Evolutionary conservation across 2,329 filamentous ascomycete genomes (phyloP), one percentile per base, ranked within the genome.

Genomic region (Paecilomyces sp.): DNA sequence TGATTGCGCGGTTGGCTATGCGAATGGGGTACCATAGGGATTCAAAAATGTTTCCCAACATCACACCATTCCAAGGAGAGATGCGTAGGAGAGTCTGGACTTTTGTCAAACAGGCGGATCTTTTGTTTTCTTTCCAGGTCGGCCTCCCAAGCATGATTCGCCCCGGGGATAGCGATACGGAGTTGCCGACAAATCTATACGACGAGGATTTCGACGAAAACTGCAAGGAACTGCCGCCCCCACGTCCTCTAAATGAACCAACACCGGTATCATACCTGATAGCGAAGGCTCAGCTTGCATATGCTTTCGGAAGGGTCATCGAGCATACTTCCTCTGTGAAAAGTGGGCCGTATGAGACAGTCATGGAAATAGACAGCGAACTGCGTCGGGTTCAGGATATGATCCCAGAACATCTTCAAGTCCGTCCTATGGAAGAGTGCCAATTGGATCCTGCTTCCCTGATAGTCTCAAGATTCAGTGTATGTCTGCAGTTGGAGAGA

Each of bases 401-500:
- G 59, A 83, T 96, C 56, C 91, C 94, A 0, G 88, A 90, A 2
- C 89, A 96, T 72, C 80, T 97, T 33, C 88, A 86, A 66, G 80
- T 96, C 65, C 86, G 88, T 33, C 82, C 88, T 0, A 81, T 96
- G 60, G 88, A 92, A 60, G 88, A 91, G 58, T 85, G 83, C 51
- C 87, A 85, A 3, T 81, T 87, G 54, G 92, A 96, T 61, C 87
- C 85, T 0, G 79, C 83, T 1, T 82, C 81, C 24, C 68, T 87
- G 33, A 84, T 97, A 60, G 88, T 96, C 78, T 89, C 92, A 57
- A 87, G 92, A 30, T 92, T 92, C 71, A 89, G 89, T 59, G 79
- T 77, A 70, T 66, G 69, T 64, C 47, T 30, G 3, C 24, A 36
- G 13, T 8, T 28, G 15, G 30, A 12, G n/a, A 8, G n/a, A 36